Evolutionary conservation across 148 eudicot genomes (phyloP).

Genomic region (Fagopyrum esculentum): DNA sequence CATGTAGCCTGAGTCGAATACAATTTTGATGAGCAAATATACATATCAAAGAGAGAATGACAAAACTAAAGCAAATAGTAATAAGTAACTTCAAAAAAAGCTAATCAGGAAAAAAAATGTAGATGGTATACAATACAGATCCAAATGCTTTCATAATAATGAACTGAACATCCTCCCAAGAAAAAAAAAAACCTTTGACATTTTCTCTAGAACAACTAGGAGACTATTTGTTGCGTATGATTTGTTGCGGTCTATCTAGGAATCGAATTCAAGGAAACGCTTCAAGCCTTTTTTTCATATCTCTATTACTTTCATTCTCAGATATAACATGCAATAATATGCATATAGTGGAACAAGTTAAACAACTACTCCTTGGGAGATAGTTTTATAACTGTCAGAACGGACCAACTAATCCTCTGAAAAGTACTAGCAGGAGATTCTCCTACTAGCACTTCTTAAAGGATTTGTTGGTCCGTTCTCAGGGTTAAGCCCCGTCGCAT

Average conservation of each 20-base stretch:
- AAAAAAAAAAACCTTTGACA: neutral
- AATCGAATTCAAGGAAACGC: neutral
- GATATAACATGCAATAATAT: neutral
- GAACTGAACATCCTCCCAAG: neutral
- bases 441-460: too few species aligned
- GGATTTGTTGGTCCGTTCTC: too few species aligned
- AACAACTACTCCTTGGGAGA: too few species aligned
- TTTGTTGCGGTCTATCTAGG: neutral
- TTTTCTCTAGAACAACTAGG: neutral
- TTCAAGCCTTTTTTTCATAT: neutral
- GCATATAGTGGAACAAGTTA: neutral
- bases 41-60: neutral
- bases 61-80: neutral
- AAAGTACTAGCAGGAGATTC: too few species aligned
- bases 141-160: neutral
- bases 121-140: neutral
- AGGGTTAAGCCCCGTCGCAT: neutral
- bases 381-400: too few species aligned
- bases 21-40: neutral
- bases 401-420: too few species aligned
- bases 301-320: neutral
- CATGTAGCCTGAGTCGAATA: neutral
- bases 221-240: neutral
- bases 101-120: neutral
- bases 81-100: neutral